Evolutionary conservation across 192 early-diverging fungal species (phyloP).

Genomic region (Backusella westeae): DNA sequence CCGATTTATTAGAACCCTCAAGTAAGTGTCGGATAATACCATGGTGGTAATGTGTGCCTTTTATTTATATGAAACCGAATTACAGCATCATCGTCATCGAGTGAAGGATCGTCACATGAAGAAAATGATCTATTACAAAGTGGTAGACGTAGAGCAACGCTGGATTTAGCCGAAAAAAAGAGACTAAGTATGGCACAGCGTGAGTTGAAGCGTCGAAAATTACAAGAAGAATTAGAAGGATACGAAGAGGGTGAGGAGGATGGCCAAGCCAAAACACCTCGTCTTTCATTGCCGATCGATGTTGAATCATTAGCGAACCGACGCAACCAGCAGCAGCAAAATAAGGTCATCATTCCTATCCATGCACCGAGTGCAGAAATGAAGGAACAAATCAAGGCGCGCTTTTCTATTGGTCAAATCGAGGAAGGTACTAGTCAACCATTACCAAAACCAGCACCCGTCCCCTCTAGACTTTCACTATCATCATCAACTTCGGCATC

Average conservation of each 20-base stretch:
- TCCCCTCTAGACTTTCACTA: not conserved
- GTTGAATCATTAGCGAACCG: not conserved
- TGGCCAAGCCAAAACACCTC: not conserved
- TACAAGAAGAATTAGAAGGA: not conserved
- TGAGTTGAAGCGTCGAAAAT: not conserved
- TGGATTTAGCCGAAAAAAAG: not conserved
- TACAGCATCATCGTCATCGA: not conserved
- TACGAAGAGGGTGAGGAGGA: not conserved
- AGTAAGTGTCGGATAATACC: not conserved
- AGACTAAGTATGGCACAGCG: not conserved
- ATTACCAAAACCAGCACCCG: not conserved
- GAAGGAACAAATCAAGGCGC: conserved; percentile 19
- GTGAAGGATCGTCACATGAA: not conserved
- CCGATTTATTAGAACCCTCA: not conserved
- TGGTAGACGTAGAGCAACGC: not conserved
- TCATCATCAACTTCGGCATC: not conserved
- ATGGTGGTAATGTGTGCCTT: no score
- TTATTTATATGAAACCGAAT: not conserved
- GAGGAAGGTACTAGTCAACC: not conserved
- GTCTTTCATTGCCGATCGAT: not conserved
- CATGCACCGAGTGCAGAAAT: not conserved
- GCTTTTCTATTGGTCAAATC: conserved; percentile 14
- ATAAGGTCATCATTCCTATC: not conserved
- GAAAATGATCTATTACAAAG: not conserved
- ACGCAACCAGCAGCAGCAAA: not conserved